Evolutionary conservation across 176 grass and related monocot species (phyloP).

Genomic region (Oryza nivara): DNA sequence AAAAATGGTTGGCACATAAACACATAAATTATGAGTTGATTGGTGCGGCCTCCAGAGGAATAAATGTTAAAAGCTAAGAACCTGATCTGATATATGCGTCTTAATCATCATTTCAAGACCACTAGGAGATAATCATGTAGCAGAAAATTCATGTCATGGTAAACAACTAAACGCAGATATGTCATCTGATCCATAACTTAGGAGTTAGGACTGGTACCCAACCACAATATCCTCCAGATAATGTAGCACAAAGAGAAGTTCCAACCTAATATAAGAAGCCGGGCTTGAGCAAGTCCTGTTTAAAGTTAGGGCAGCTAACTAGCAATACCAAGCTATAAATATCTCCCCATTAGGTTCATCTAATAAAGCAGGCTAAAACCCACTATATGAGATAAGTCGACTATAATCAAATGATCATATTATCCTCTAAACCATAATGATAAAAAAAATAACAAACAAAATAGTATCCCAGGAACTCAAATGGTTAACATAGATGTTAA

Average conservation of each 20-base stretch:
- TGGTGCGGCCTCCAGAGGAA: neutral
- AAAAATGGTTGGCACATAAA: slow-evolving; percentile 14
- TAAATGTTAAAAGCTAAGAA: slow-evolving; percentile 2
- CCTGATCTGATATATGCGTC: neutral
- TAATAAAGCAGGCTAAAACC: neutral
- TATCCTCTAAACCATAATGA: slow-evolving; percentile 2
- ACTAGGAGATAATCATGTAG: slow-evolving; percentile 17
- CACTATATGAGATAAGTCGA: slow-evolving; percentile 10
- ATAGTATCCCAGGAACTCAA: neutral
- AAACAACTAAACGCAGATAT: slow-evolving; percentile 2
- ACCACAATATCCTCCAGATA: neutral
- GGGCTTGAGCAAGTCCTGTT: slow-evolving; percentile 6
- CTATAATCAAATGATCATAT: slow-evolving; percentile 8
- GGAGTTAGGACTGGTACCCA: slow-evolving; percentile 25
- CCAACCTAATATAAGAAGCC: neutral
- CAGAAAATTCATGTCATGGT: slow-evolving; percentile 4
- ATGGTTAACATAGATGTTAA: neutral
- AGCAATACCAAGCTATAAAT: slow-evolving; percentile 8
- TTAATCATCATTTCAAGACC: slow-evolving; percentile 30
- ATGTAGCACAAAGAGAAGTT: neutral
- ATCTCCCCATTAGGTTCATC: slow-evolving; percentile 2
- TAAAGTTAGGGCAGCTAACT: slow-evolving; percentile 8
- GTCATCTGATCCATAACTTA: neutral
- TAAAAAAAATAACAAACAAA: neutral
- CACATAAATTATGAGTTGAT: neutral